Base-by-base conservation (phyloP, 768 basidiomycete species). In the Strobilomyces echinocephalus region DNA sequence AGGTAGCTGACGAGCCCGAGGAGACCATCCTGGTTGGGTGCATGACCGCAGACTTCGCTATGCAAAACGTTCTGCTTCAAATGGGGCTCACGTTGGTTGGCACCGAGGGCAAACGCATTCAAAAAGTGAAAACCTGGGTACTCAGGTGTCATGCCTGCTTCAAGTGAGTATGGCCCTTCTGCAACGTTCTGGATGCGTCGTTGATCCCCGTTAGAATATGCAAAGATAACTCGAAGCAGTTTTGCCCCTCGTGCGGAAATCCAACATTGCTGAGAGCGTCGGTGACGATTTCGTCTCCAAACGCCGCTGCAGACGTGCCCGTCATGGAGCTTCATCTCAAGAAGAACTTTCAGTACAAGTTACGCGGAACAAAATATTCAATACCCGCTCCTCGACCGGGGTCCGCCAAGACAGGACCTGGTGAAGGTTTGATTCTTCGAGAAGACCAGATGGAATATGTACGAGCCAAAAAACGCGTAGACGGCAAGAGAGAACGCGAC, bases 41-140 rank as follows among this genome's bases (percentile, higher is more conserved):
- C 67, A 93, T 98, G 89, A 98, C 97, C 9, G 91, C 91, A 20
- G 97, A 99, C 79, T 98, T 94, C 69, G 97, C 97, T 16, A 97
- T 99, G 85, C 97, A 99, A 72, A 99, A 99, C 63, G 91, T 98
- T 20, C 72, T 95, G 58, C 71, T 99, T 47, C 95, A 97, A 69
- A 94, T 98, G 89, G 89, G 89, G 0, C 72, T 99, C 57, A 88
- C 86, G 56, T 77, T 98, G 28, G 85, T 99, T 11, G 86, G 93
- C 9, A 80, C 89, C 8, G 92, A 94, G 57, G 97, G 97, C 5
- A 95, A 87, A 73, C 78, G 83, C 60, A 95, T 99, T 54, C 81
- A 88, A 58, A 88, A 83, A 62, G 85, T 98, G 26, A 93, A 95
- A 71, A 98, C 84, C 54, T 98, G 93, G 91, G 92, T 98, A 1